Percentiles rank a stretch among this genome's conserved stretches.
These are phyloP conservation scores for Alternaria longipes DNA, from an alignment of 2,329 filamentous ascomycete species.

Conservation along the genomic window DNA sequence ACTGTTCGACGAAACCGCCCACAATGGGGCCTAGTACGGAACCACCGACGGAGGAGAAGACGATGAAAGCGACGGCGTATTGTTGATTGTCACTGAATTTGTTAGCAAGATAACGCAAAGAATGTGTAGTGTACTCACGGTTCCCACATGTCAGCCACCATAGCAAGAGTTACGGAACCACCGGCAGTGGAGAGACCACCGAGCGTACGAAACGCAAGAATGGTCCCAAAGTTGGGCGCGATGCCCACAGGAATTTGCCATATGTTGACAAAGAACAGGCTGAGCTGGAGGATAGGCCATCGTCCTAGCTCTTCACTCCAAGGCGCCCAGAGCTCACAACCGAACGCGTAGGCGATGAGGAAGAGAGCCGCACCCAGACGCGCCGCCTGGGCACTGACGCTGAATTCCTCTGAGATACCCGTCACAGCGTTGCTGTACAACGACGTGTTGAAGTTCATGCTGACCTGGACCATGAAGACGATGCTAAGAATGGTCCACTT, in stretches of 20 bases:
- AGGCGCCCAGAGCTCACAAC: conserved; percentile 87
- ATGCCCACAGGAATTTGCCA: conserved; percentile 73
- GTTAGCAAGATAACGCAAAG: background rate
- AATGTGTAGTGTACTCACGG: conserved; percentile 38
- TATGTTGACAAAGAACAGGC: conserved; percentile 78
- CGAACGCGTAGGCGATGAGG: conserved; percentile 81
- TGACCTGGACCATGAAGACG: conserved; percentile 64
- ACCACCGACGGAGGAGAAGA: conserved; percentile 81
- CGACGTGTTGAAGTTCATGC: conserved; percentile 68
- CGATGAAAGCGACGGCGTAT: conserved; percentile 72
- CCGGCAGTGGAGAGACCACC: conserved; percentile 64
- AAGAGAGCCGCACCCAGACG: conserved; percentile 81
- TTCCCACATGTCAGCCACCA: conserved; percentile 68
- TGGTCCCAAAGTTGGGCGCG: conserved; percentile 74
- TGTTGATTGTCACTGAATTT: conserved; percentile 61
- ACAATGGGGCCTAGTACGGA: conserved; percentile 80
- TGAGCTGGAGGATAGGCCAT: conserved; percentile 77
- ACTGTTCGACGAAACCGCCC: conserved; percentile 77
- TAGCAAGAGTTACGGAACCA: conserved; percentile 70
- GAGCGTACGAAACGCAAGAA: conserved; percentile 68
- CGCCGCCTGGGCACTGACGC: conserved; percentile 73
- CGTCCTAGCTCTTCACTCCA: conserved; percentile 87
- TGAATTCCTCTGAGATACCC: conserved; percentile 69
- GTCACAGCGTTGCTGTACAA: conserved; percentile 63
- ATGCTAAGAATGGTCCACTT: conserved; percentile 64